Evolutionary conservation across 2,329 filamentous ascomycete genomes (phyloP).

Genomic region (Didymella sp.): DNA sequence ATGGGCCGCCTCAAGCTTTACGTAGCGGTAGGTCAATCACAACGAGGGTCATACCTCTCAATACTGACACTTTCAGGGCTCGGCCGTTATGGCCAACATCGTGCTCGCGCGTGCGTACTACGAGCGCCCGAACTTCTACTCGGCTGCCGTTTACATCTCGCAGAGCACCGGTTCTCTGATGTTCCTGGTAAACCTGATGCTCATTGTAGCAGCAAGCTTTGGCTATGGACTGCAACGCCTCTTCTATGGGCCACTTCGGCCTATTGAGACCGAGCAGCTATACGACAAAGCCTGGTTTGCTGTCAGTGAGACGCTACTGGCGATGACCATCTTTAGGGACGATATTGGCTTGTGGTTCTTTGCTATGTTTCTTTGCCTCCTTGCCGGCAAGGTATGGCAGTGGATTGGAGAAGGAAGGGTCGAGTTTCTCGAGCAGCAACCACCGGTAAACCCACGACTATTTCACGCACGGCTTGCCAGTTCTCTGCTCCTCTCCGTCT

Average conservation of each 20-base stretch:
- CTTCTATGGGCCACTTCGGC: conserved; percentile 87
- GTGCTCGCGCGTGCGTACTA: conserved; percentile 91
- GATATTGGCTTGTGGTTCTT: conserved; percentile 94
- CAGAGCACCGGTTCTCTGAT: conserved; percentile 96
- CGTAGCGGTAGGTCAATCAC: conserved; percentile 37
- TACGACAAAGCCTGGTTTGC: conserved; percentile 99
- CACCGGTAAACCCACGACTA: conserved; percentile 82
- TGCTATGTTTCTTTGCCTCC: conserved; percentile 91
- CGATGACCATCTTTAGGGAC: conserved; percentile 97
- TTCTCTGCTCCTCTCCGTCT: conserved; percentile 78
- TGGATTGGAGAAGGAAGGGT: conserved; percentile 97
- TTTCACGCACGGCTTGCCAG: conserved; percentile 84
- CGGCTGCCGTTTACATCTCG: conserved; percentile 93
- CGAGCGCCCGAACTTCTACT: conserved; percentile 97
- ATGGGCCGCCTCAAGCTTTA: conserved; percentile 48
- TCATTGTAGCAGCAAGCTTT: conserved; percentile 79
- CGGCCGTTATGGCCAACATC: conserved; percentile 80
- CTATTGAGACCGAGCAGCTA: conserved; percentile 94
- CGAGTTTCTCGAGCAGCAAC: conserved; percentile 93
- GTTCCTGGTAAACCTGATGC: conserved; percentile 89
- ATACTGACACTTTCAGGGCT: conserved; percentile 57
- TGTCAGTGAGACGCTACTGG: conserved; percentile 93
- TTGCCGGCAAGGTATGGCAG: conserved; percentile 96
- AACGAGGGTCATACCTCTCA: not conserved
- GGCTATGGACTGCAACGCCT: conserved; percentile 88